Base-by-base conservation (phyloP, 805 yeast species). In the Saccharomycopsis amapae region DNA sequence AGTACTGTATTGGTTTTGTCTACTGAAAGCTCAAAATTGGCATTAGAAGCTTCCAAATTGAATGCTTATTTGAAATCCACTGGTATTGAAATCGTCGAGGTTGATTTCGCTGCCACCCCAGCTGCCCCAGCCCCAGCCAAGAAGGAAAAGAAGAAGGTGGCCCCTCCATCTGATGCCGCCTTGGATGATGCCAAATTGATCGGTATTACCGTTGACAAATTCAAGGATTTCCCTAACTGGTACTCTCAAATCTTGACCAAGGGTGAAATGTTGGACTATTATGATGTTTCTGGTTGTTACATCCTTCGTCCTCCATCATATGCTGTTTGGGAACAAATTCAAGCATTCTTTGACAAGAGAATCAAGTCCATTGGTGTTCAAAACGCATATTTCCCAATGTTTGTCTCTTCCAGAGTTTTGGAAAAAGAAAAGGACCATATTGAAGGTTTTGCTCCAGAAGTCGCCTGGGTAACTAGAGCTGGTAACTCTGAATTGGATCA, bases 371-470 rank as follows among this genome's bases (percentile, higher is more conserved):
- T 93, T 57, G 98, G 97, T 54, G 98, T 94, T 50, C 79, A 81
- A 59, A 93, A 93, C 67, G 83, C 97, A 22, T 90, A 90, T 66
- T 93, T 93, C 84, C 99, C 99, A 54, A 86, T 93, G 97, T 93
- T 93, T 62, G 97, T 93, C 42, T 88, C 97, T 7, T 73, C 85
- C 39, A 78, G 80, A 57, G 98, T 94, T 19, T 73, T 93, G 59
- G 97, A 94, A 70, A 87, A 81, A 70, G 99, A 93, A 73, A 93
- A 93, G 69, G 99, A 93, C 62, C 99, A 93, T 64, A 79, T 93
- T 57, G 98, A 93, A 68, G 99, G 99, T 38, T 93, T 93, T 64
- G 98, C 99, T 39, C 98, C 99, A 22, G 99, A 93, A 68, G 99
- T 93, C 46, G 99, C 99, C 22, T 93, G 99, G 99, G 98, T 93